Base-by-base conservation (phyloP, 2,329 filamentous ascomycete species). In the Huntiella omanensis region DNA sequence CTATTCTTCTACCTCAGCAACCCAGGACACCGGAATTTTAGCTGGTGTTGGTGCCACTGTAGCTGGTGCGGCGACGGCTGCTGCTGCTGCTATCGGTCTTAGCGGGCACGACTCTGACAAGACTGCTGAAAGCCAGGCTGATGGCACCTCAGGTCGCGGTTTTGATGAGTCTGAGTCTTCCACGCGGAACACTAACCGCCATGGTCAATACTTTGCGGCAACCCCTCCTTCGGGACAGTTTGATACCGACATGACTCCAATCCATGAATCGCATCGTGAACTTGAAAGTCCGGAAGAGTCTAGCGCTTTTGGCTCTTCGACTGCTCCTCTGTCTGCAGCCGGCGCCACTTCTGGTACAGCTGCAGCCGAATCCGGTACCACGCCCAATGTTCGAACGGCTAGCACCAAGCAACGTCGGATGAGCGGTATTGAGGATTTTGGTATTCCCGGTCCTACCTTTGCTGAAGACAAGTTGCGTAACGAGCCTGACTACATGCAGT, bases 31-130 rank as follows among this genome's bases (percentile, higher is more conserved):
- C 3, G 37, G 48, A 33, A 47, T 47, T 33, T 33, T 47, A 4
- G 35, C 44, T 13, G 45, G 41, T 12, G 47, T 50, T 42, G 48
- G 48, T 19, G 48, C 44, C 17, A 43, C 44, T 37, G 48, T 50
- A 40, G 41, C 48, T n/a, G 45, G 48, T n/a, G 48, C 48, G n/a
- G 45, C 48, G 32, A 41, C 44, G 16, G 45, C 48, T 22, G 48
- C 48, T 22, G 48, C 48, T 22, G 45, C 45, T 40, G 45, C 44
- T 13, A 45, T 47, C 40, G 45, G 45, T 7, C 41, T 50, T 12
- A 36, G 44, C 22, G 19, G 40, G 11, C 22, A 38, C 36, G 35
- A 39, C 19, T 22, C 16, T 10, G 5, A 22, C 7, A 15, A 47
- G 15, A 13, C 43, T 12, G 43, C 15, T 15, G 22, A 28, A 7